Evolutionary conservation across 768 basidiomycete genomes (phyloP), one percentile per base, ranked within the genome.

Genomic region (Dentipellis sp.): DNA sequence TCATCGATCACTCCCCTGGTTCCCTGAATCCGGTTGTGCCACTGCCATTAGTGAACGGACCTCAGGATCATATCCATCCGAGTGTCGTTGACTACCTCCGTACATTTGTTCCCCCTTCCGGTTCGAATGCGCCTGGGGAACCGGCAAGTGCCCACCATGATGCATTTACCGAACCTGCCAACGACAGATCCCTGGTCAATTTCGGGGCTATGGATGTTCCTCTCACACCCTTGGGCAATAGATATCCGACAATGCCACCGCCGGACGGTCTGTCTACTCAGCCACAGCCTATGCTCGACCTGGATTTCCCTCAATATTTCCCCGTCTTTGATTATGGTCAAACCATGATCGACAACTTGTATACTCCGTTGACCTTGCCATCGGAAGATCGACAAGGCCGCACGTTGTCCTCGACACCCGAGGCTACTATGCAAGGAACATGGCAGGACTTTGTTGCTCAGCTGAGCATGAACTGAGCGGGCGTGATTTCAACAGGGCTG

Each of bases 1-100:
- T 71, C 51, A 58, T 80, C 50, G 82, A 87, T 21, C 78, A 81
- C 42, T 89, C 87, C 8, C 88, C 88, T 8, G 79, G 73, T n/a
- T 82, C 86, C 10, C 77, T 75, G 49, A 83, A 87, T 61, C 87
- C 87, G 2, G 76, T 88, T 22, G 82, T 89, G 9, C 87, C 88
- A 16, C 71, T 89, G 5, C 85, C 86, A 2, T 65, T 89, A 40
- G 75, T 78, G 17, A 72, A 78, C 4, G 74, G 75, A 12, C 67
- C 73, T 50, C 76, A 75, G 53, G 72, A 77, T 22, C 73, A 75
- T 19, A 73, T 84, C 17, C 79, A 87, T 59, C 81, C 82, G 8
- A 80, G 68, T n/a, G 78, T 89, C 2, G 72, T 82, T 53, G 83
- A 84, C 58, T 90, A 90, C 63, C 68, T 90, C 55, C 76, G 76